Evolutionary conservation across 805 yeast genomes (phyloP).

Genomic region (Komagataella populi): DNA sequence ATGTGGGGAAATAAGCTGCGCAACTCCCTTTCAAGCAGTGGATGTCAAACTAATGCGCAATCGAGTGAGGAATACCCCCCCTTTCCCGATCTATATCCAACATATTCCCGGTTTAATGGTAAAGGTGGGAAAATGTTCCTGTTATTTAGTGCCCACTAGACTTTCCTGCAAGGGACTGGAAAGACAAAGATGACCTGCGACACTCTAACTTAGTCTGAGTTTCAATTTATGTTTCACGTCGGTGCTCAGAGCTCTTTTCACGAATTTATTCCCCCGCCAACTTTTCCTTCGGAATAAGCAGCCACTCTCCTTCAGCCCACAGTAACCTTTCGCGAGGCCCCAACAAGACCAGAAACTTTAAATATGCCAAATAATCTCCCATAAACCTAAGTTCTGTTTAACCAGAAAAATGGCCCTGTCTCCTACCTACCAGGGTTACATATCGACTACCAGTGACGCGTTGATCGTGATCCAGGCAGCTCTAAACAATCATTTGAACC

Average conservation of each 20-base stretch:
- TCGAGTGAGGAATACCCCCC: not conserved
- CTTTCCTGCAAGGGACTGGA: not conserved
- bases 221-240: not conserved
- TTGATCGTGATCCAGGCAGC: slow-evolving; percentile 71
- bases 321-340: not conserved
- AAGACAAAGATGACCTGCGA: not conserved
- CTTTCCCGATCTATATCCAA: not conserved
- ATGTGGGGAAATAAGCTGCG: not conserved
- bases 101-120: no score
- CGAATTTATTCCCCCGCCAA: not conserved
- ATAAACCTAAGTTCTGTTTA: not conserved
- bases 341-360: not conserved
- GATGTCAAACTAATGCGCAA: not conserved
- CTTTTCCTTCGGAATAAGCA: not conserved
- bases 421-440: slow-evolving; percentile 65
- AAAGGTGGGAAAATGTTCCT: not conserved
- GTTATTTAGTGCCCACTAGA: not conserved
- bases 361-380: not conserved
- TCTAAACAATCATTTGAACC: slow-evolving; percentile 39
- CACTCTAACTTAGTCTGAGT: not conserved
- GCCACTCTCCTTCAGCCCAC: not conserved
- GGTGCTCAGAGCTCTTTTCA: not conserved
- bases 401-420: not conserved
- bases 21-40: not conserved
- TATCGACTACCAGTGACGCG: slow-evolving; percentile 76